Conservation (phyloP, 1,284 basidiomycete genomes). For the Leccinum subrobustum region DNA sequence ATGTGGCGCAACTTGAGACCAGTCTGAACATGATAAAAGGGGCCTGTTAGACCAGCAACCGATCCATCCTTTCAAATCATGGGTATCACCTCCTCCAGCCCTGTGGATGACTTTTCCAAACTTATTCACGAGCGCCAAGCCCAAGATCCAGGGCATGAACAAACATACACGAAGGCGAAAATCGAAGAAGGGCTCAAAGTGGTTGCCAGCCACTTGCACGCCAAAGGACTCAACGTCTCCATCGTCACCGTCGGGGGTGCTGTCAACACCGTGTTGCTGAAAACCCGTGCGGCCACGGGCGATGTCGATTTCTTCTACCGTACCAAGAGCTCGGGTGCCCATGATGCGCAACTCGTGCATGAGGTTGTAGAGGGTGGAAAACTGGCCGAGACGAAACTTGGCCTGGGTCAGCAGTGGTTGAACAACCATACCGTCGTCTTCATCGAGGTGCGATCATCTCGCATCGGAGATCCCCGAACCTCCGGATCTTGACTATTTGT, state of each 20-base stretch:
- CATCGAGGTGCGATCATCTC: slow-evolving; percentile 3
- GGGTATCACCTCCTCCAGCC: slow-evolving; percentile 2
- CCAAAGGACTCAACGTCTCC: slow-evolving; percentile 3
- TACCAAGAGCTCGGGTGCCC: neutral
- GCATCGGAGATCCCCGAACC: neutral
- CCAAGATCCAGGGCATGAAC: neutral
- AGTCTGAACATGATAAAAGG: neutral
- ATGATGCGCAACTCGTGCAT: neutral
- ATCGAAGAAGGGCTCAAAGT: slow-evolving; percentile 7
- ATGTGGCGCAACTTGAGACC: neutral
- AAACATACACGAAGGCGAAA: slow-evolving; percentile 5
- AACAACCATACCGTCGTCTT: slow-evolving; percentile 12
- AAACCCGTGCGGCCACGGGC: slow-evolving; percentile 9
- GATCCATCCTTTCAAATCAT: neutral
- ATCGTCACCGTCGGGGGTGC: slow-evolving; percentile 13
- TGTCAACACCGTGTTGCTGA: slow-evolving; percentile 10
- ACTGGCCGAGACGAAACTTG: neutral
- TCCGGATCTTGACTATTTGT: neutral
- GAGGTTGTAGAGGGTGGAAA: slow-evolving; percentile 4
- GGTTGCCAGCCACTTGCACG: slow-evolving; percentile 5
- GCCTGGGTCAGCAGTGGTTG: slow-evolving; percentile 9
- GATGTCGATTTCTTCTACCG: slow-evolving; percentile 17
- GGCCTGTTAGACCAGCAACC: neutral
- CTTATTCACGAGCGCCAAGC: neutral
- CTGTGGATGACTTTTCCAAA: neutral